Conservation (phyloP, 2,329 filamentous ascomycete genomes). For the Trichoderma harzianum region DNA sequence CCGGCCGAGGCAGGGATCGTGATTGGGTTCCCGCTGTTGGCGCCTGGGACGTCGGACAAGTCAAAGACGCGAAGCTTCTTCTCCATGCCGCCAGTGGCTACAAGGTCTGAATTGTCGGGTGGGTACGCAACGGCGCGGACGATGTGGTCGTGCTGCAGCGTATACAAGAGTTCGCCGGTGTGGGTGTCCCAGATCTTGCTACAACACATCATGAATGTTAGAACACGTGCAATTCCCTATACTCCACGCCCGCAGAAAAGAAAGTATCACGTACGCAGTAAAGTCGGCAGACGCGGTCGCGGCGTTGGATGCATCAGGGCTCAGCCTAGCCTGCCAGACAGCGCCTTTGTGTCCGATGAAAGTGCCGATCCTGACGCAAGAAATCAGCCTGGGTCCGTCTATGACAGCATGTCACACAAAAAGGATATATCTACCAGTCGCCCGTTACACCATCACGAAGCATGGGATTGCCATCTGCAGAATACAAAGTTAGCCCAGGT, state of each 20-base stretch:
- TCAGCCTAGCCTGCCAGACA: slow-evolving; percentile 92
- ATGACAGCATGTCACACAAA: background rate
- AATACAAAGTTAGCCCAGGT: background rate
- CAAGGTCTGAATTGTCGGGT: slow-evolving; percentile 72
- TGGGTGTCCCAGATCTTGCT: slow-evolving; percentile 98
- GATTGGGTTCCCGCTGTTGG: slow-evolving; percentile 38
- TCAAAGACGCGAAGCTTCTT: slow-evolving; percentile 97
- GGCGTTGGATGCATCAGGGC: slow-evolving; percentile 80
- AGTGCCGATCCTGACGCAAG: slow-evolving; percentile 74
- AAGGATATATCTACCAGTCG: slow-evolving; percentile 59
- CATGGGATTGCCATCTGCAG: slow-evolving; percentile 95
- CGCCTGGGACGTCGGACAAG: slow-evolving; percentile 57
- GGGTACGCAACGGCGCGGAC: slow-evolving; percentile 91
- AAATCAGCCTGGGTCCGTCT: background rate
- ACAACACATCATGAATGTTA: slow-evolving; percentile 18
- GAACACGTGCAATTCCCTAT: background rate
- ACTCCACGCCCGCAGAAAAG: background rate
- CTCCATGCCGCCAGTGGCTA: slow-evolving; percentile 92
- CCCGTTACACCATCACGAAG: slow-evolving; percentile 93
- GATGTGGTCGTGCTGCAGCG: slow-evolving; percentile 89
- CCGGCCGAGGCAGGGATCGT: slow-evolving; percentile 59
- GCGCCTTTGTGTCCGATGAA: slow-evolving; percentile 98
- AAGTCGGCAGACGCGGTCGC: slow-evolving; percentile 96
- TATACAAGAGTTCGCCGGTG: slow-evolving; percentile 83
- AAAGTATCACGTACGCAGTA: slow-evolving; percentile 63